A percentile compares a stretch with the other conserved stretches of the same genome.
Conservation (phyloP, 2,329 filamentous ascomycete genomes). For the Alternaria tenuissima region DNA sequence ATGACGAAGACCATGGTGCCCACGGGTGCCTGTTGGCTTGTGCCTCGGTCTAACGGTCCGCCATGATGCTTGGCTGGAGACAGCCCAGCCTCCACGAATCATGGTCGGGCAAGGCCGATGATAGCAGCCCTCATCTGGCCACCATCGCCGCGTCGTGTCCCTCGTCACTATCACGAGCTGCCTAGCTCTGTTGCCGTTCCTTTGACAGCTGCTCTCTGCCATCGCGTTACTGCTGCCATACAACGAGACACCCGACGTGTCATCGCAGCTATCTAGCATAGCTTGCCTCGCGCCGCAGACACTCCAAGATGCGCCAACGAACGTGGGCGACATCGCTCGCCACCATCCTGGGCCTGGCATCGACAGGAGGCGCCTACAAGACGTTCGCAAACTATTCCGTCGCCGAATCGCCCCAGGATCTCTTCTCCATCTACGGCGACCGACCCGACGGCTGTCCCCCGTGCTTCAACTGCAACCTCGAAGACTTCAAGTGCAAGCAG, state of each 20-base stretch:
- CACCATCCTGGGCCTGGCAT: slow-evolving; percentile 35
- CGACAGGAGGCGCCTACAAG: slow-evolving; percentile 37
- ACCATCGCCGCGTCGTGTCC: slow-evolving; percentile 11
- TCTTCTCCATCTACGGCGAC: slow-evolving; percentile 75
- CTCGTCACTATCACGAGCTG: slow-evolving; percentile 19
- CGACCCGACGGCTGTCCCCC: slow-evolving; percentile 81
- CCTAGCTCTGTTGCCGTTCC: slow-evolving; percentile 22
- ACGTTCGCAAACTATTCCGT: slow-evolving; percentile 58
- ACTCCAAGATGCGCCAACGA: slow-evolving; percentile 43
- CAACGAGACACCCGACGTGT: slow-evolving; percentile 6
- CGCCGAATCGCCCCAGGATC: slow-evolving; percentile 57
- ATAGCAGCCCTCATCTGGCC: slow-evolving; percentile 31
- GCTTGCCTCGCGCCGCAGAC: slow-evolving; percentile 36
- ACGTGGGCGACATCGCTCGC: slow-evolving; percentile 44
- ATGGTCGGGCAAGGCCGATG: slow-evolving; percentile 28
- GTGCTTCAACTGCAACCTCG: slow-evolving; percentile 98
- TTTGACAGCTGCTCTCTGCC: slow-evolving; percentile 9
- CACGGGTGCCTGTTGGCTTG: slow-evolving; percentile 10
- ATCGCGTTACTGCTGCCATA: background rate
- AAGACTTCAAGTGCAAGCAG: slow-evolving; percentile 89
- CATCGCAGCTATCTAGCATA: slow-evolving; percentile 11
- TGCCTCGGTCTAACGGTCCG: slow-evolving; percentile 28
- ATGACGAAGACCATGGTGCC: slow-evolving; percentile 8
- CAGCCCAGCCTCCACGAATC: slow-evolving; percentile 34
- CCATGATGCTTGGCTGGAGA: slow-evolving; percentile 23